Evolutionary conservation across 345 rosid species (phyloP).

Genomic region (Capsella bursapastoris): DNA sequence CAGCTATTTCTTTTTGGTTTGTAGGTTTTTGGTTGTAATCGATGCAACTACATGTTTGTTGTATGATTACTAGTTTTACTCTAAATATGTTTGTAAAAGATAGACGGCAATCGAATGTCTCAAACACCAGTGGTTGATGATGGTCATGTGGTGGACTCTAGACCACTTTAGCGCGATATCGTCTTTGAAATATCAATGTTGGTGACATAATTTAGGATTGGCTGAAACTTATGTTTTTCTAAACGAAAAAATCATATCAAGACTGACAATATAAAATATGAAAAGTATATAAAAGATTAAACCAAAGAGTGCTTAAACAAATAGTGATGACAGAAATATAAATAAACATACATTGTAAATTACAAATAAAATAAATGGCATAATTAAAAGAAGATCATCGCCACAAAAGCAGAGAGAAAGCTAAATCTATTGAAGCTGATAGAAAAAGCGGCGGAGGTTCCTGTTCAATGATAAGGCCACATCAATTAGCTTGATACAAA

Average conservation of each 20-base stretch:
- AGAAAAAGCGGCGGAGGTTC: conserved; percentile 26
- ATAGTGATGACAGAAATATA: not conserved
- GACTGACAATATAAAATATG: conserved; percentile 5
- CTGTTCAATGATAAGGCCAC: conserved; percentile 19
- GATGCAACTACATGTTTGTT: not conserved
- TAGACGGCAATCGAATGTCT: not conserved
- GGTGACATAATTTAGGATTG: not conserved
- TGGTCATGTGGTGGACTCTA: not conserved
- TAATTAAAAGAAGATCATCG: conserved; percentile 25
- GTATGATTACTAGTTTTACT: not conserved
- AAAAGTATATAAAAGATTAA: not conserved
- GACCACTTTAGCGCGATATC: not conserved
- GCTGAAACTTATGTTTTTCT: not conserved
- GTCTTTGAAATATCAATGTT: not conserved
- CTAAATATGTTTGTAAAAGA: not conserved
- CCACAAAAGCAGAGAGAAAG: conserved; percentile 30
- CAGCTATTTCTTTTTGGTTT: not conserved
- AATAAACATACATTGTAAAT: not conserved
- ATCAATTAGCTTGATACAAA: not conserved
- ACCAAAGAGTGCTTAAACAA: not conserved
- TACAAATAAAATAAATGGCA: conserved; percentile 5
- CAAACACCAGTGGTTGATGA: not conserved
- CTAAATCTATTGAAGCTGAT: conserved; percentile 22
- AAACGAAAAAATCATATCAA: not conserved
- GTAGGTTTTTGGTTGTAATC: not conserved